Conservation (phyloP, 345 rosid genomes). For the Bretschneidera sinensis region DNA sequence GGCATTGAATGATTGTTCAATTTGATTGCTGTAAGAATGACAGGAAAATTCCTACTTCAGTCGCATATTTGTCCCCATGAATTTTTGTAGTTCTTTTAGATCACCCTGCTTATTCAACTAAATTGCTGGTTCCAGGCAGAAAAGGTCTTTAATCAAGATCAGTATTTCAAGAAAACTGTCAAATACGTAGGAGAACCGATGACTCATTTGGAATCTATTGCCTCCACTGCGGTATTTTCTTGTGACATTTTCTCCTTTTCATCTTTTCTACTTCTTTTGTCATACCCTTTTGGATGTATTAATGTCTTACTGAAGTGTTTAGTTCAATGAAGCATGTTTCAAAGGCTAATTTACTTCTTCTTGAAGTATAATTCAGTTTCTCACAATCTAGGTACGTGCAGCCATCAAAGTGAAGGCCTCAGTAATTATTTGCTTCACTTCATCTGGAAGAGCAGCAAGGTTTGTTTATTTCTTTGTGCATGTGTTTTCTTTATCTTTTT, state of each 20-base stretch:
- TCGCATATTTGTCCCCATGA: background rate
- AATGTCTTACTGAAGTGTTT: background rate
- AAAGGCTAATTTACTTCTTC: constrained; percentile 1
- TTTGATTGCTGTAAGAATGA: background rate
- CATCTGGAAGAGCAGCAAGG: constrained; percentile 85
- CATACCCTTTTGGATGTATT: background rate
- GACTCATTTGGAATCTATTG: constrained; percentile 92
- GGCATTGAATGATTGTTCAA: background rate
- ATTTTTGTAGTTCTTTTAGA: background rate
- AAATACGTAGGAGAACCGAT: constrained; percentile 95
- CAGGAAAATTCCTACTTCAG: background rate
- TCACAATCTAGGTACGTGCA: constrained; percentile 50
- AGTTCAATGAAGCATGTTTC: background rate
- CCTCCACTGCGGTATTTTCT: constrained; percentile 86
- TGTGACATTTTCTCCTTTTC: constrained; percentile 1
- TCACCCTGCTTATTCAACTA: background rate
- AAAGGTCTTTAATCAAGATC: constrained; percentile 91
- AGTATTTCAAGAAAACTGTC: constrained; percentile 84
- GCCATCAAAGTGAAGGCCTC: constrained; percentile 84
- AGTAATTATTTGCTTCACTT: constrained; percentile 72
- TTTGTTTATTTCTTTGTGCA: constrained; percentile 8
- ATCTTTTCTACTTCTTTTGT: background rate
- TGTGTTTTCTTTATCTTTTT: background rate
- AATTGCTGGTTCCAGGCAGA: constrained; percentile 62
- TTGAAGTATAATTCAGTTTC: background rate